Percentiles rank a stretch among this genome's conserved stretches.
phyloP scores from a whole-genome alignment of 306 rosid genomes.

The Aeschynomene evenia region DNA sequence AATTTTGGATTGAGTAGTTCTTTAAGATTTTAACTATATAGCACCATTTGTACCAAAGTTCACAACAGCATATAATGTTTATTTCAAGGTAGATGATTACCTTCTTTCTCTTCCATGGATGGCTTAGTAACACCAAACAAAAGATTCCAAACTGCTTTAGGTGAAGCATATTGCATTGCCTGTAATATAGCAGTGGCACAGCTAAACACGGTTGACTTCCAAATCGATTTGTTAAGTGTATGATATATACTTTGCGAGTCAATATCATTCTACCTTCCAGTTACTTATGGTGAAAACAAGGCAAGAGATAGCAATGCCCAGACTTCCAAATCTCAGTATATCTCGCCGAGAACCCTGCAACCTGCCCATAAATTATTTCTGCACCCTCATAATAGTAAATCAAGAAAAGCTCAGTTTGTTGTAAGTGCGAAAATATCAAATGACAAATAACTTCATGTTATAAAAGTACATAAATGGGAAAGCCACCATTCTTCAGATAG shows the following conservation, averaged over 20 bases:
- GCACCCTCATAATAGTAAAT: conserved; percentile 49
- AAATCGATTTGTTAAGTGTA: conserved; percentile 1
- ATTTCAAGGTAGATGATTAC: conserved; percentile 36
- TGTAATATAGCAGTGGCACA: conserved; percentile 32
- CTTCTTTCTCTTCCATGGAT: conserved; percentile 59
- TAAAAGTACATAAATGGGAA: conserved; percentile 3
- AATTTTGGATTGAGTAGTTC: neutral
- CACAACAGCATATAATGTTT: conserved; percentile 25
- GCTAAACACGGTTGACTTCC: conserved; percentile 11
- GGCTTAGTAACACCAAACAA: conserved; percentile 74
- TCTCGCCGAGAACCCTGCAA: conserved; percentile 92
- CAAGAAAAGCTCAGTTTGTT: conserved; percentile 28
- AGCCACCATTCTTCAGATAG: conserved; percentile 10
- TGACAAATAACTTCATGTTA: conserved; percentile 22
- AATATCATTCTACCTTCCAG: conserved; percentile 70
- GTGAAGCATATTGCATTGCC: conserved; percentile 98
- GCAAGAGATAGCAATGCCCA: conserved; percentile 87
- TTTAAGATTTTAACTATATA: conserved; percentile 24
- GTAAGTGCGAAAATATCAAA: conserved; percentile 14
- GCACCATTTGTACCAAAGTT: conserved; percentile 17
- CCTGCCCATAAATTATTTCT: conserved; percentile 84
- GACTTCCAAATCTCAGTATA: conserved; percentile 86
- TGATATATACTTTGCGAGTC: neutral
- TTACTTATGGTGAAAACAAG: conserved; percentile 67
- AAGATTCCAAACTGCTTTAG: conserved; percentile 82